phyloP scores from a whole-genome alignment of 2,329 filamentous ascomycete genomes.

The Arthrobotrys musiformis region DNA sequence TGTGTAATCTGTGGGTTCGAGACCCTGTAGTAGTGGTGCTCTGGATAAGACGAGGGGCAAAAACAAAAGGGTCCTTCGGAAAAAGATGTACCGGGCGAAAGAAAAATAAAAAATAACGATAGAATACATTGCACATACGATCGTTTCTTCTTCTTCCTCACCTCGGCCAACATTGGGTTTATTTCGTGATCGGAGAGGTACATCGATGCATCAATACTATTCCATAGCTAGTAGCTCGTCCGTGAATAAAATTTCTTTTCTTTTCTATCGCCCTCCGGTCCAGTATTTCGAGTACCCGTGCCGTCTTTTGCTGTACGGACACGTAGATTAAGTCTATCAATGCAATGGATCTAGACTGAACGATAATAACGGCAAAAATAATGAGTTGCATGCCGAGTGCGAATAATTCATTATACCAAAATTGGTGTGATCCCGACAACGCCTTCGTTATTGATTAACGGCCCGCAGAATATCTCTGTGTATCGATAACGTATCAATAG shows the following conservation, averaged over 20 bases:
- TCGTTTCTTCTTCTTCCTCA: conserved; percentile 1
- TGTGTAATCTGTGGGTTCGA: conserved; percentile 8
- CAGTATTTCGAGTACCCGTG: background rate
- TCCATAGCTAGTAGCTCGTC: conserved; percentile 9
- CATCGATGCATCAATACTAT: background rate
- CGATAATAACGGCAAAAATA: background rate
- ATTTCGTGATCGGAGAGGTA: conserved; percentile 7
- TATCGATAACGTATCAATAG: conserved; percentile 11
- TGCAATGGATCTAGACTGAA: background rate
- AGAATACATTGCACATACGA: background rate
- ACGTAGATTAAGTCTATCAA: background rate
- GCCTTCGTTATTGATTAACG: background rate
- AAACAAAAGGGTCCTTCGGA: background rate
- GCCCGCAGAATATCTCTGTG: background rate
- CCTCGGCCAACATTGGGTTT: background rate
- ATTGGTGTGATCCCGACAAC: background rate
- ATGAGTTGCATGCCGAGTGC: background rate
- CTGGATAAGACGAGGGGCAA: background rate
- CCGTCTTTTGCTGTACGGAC: background rate
- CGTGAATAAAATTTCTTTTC: background rate
- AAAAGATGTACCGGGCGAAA: background rate
- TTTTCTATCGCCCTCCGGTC: background rate
- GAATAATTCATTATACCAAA: background rate
- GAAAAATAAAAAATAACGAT: background rate
- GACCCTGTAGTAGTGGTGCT: background rate